These are phyloP conservation scores for Pseudogymnoascus sp. DNA, from an alignment of 2,329 filamentous ascomycete species.

Conservation along the genomic window DNA sequence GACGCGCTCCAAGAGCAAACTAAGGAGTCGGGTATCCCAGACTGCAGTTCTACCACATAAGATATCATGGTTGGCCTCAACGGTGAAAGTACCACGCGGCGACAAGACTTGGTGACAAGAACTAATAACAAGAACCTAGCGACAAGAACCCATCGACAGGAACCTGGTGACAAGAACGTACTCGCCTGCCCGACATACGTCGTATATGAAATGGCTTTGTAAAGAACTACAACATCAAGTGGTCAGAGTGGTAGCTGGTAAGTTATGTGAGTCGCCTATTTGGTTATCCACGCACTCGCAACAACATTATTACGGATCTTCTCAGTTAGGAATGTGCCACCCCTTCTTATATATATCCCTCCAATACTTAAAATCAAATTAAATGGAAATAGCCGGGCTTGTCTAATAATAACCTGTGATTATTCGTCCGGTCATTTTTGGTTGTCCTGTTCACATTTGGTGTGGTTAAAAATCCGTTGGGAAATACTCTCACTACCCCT, in stretches of 20 bases:
- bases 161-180: background rate
- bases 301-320: background rate
- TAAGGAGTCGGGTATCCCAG: no score
- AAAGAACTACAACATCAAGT: no score
- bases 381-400: background rate
- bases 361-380: background rate
- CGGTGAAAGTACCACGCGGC: no score
- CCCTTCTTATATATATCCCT: background rate
- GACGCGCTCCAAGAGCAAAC: no score
- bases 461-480: background rate
- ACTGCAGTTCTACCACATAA: no score
- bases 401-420: background rate
- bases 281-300: background rate
- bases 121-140: background rate
- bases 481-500: background rate
- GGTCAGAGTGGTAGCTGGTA: background rate
- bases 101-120: no score
- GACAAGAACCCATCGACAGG: background rate
- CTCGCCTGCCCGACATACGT: background rate
- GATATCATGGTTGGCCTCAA: no score
- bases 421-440: background rate
- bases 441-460: background rate
- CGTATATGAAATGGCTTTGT: no score
- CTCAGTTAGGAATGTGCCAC: background rate
- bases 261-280: background rate